Conservation (phyloP, 306 rosid genomes). For the Corylus heterophylla region DNA sequence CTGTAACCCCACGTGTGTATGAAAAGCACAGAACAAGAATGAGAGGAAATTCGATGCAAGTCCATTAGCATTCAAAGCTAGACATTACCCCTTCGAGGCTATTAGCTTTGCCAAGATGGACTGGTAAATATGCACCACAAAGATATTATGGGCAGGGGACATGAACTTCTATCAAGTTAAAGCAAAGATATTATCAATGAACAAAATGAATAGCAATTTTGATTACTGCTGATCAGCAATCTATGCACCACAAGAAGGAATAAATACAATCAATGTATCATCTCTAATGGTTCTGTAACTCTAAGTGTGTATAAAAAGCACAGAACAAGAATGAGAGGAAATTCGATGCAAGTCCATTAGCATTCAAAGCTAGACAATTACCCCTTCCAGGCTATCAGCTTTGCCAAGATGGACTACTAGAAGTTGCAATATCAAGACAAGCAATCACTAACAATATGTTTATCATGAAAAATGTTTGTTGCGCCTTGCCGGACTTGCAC, state of each 20-base stretch:
- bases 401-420: constrained; percentile 69
- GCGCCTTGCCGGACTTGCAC: neutral
- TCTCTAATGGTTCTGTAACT: constrained; percentile 48
- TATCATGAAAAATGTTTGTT: neutral
- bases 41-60: constrained; percentile 30
- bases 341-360: constrained; percentile 49
- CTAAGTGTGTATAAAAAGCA: constrained; percentile 20
- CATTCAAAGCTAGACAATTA: constrained; percentile 66
- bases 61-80: constrained; percentile 81
- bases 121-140: constrained; percentile 3
- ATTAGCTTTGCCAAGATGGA: constrained; percentile 79
- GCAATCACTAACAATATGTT: neutral
- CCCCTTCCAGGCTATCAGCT: constrained; percentile 43
- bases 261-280: constrained; percentile 29
- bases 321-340: constrained; percentile 43
- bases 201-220: neutral
- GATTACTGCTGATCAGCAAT: neutral
- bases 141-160: neutral
- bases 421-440: neutral
- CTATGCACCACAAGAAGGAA: neutral
- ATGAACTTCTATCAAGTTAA: neutral
- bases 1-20: constrained; percentile 35
- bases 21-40: constrained; percentile 40
- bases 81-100: constrained; percentile 35
- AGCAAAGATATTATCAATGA: neutral